phyloP scores from a whole-genome alignment of 2,329 filamentous ascomycete species.

The Cyanodermella asteris region DNA sequence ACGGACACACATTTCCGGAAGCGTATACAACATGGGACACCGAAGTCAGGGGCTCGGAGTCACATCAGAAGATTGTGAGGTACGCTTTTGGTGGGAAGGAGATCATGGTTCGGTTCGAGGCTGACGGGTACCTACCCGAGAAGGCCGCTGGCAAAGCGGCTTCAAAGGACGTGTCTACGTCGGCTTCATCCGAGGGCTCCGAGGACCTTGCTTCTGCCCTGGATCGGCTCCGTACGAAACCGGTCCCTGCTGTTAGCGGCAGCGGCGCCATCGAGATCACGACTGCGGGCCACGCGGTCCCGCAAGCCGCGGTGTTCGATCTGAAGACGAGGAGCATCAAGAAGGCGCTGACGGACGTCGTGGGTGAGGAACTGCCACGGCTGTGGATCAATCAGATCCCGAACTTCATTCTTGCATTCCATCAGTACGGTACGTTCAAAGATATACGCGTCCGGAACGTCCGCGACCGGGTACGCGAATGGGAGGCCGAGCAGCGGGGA shows the following conservation, averaged over 20 bases:
- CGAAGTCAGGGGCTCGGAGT: constrained; percentile 30
- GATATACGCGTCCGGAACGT: constrained; percentile 19
- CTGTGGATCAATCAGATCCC: constrained; percentile 30
- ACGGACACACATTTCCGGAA: constrained; percentile 45
- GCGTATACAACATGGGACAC: constrained; percentile 41
- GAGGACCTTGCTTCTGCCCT: constrained; percentile 12
- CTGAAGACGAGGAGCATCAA: constrained; percentile 26
- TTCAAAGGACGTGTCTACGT: constrained; percentile 7
- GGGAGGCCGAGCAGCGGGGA: constrained; percentile 19
- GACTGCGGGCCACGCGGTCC: neutral
- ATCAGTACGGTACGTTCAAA: constrained; percentile 22
- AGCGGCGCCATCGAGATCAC: neutral
- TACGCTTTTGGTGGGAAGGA: constrained; percentile 34
- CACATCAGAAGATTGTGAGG: constrained; percentile 39
- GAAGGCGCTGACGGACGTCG: constrained; percentile 13
- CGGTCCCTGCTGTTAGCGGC: constrained; percentile 1
- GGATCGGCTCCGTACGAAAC: constrained; percentile 8
- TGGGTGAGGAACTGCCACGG: constrained; percentile 20
- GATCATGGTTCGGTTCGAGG: constrained; percentile 33
- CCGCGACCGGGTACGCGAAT: constrained; percentile 15
- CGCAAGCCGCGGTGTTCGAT: constrained; percentile 17
- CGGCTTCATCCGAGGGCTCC: constrained; percentile 12
- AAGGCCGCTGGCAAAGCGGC: constrained; percentile 12
- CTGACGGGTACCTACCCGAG: constrained; percentile 31
- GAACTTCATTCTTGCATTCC: constrained; percentile 30